These are phyloP conservation scores for Ochromonas danica DNA, from an alignment of 108 stramenopile genomes.

Conservation along the genomic window DNA sequence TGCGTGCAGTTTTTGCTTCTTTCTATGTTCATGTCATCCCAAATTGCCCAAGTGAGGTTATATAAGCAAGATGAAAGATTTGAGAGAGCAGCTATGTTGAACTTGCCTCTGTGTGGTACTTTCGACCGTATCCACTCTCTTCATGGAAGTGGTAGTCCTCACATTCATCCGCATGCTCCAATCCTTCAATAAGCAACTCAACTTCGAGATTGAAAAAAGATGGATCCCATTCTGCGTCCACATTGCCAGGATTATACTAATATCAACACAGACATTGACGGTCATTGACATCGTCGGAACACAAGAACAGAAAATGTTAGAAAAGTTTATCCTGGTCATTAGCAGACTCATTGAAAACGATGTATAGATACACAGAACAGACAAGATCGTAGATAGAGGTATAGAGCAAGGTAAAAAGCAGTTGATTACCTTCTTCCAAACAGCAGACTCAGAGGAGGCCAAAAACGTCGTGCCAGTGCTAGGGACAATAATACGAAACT, in stretches of 20 bases:
- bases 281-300: no score
- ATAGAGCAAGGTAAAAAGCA: background rate
- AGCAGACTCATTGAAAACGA: no score
- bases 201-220: conserved; percentile 35
- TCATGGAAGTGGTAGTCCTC: conserved; percentile 9
- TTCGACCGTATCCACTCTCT: conserved; percentile 19
- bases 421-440: conserved; percentile 30
- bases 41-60: no score
- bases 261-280: no score
- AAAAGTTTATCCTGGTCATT: no score
- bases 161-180: conserved; percentile 18
- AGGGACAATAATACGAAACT: background rate
- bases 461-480: background rate
- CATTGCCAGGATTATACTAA: no score
- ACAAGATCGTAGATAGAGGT: no score
- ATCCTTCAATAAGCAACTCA: conserved; percentile 33
- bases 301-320: no score
- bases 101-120: conserved; percentile 22
- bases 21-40: background rate
- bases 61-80: no score
- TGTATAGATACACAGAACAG: no score
- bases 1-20: background rate
- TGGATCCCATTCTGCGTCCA: background rate
- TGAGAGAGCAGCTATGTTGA: background rate
- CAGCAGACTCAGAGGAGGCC: conserved; percentile 1